phyloP scores from a whole-genome alignment of 2,329 filamentous ascomycete species.

The Juglanconis oblonga region DNA sequence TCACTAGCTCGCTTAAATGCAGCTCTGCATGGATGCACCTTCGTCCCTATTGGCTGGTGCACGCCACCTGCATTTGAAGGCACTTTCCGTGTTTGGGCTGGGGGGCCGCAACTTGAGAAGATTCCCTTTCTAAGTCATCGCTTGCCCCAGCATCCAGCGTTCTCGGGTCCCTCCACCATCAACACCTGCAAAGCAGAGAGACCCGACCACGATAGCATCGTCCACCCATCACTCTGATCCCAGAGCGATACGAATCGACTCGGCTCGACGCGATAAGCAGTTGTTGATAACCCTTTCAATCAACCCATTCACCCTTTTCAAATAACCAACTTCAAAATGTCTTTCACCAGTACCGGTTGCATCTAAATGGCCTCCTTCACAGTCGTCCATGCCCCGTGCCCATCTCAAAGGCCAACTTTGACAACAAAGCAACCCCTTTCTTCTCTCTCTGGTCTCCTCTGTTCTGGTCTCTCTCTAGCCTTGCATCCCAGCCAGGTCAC shows the following conservation, averaged over 20 bases:
- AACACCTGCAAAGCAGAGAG: background rate
- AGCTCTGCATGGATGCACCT: background rate
- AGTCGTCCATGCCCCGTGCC: constrained; percentile 22
- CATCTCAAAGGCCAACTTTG: constrained; percentile 17
- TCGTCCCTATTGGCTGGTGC: background rate
- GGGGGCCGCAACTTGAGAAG: background rate
- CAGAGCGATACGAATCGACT: background rate
- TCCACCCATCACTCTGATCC: background rate
- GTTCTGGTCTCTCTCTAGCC: constrained; percentile 20
- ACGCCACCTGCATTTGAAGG: background rate
- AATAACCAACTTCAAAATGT: constrained; percentile 7
- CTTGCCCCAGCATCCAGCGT: background rate
- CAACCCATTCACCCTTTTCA: background rate
- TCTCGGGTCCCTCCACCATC: background rate
- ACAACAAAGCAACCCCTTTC: constrained; percentile 23
- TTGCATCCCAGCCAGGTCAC: constrained; percentile 14
- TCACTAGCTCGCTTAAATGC: background rate
- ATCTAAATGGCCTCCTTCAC: constrained; percentile 32
- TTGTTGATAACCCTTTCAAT: background rate
- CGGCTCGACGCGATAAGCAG: background rate
- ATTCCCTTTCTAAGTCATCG: background rate
- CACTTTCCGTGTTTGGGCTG: background rate
- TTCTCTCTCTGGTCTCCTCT: constrained; percentile 20
- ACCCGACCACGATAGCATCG: background rate
- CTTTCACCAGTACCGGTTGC: background rate